Evolutionary conservation across 495 filamentous ascomycete species (phyloP), one percentile per base, ranked within the genome.

Genomic region (Trypethelium eluteriae): DNA sequence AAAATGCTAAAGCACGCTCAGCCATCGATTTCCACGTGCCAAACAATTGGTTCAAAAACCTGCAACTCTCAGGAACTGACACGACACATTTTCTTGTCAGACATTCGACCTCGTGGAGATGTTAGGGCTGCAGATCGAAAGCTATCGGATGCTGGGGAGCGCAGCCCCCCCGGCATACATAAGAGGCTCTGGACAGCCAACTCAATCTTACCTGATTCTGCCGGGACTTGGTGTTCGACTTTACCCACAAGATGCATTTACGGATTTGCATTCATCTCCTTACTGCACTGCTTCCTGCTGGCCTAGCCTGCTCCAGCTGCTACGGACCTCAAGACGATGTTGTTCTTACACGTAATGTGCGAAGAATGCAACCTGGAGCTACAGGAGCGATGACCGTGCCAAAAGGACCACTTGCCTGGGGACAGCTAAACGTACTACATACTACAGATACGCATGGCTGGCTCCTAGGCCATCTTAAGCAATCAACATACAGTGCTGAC

Each of bases 401-500:
- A 38, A 72, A 70, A 46, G 73, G 68, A 4, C 78, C 75, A 38
- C 41, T 81, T 67, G 74, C 76, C 70, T 81, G 79, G 78, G 79
- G 79, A 32, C 74, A 81, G 66, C 66, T 81, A 62, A 81, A 81
- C 63, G 78, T 81, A 61, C 68, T 81, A 16, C 79, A 81, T 56
- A 81, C 78, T 1, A 80, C 78, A 2, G 79, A 81, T 65, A 77
- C 75, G 10, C 79, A 81, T 70, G 79, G 79, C 14, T 81, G 79
- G 79, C 72, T 79, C 2, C 79, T 80, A 71, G 79, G 78, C 12
- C 78, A 79, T 70, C 70, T 79, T 64, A 79, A 80, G 65, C 74
- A 80, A 67, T 72, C 74, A 65, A 80, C 79, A 63, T 79, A 77
- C 66, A 76, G 76, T 6, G 76, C 74, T 3, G 79, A 79, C 67